phyloP scores from a whole-genome alignment of 2,329 filamentous ascomycete species.

The Colletotrichum sp. region DNA sequence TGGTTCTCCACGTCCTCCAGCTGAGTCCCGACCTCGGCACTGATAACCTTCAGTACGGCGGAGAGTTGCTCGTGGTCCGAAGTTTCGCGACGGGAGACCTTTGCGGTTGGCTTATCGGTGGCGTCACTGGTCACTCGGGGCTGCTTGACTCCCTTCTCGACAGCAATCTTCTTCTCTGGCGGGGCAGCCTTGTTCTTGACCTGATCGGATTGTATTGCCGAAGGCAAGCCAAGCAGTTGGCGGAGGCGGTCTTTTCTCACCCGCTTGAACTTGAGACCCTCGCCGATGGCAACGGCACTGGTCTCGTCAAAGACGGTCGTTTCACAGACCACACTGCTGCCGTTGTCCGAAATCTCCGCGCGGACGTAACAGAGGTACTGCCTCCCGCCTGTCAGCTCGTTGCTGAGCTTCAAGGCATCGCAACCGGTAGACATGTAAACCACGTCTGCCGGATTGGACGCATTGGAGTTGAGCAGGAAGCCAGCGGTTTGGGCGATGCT shows the following conservation, averaged over 20 bases:
- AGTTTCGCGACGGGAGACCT: background rate
- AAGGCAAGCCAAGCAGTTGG: background rate
- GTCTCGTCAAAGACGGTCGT: background rate
- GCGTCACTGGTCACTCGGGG: background rate
- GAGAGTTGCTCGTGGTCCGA: background rate
- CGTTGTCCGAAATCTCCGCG: background rate
- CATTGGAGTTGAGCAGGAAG: background rate
- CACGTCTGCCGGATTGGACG: background rate
- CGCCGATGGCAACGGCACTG: background rate
- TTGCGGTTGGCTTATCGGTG: background rate
- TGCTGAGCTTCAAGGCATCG: background rate
- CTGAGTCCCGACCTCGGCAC: background rate
- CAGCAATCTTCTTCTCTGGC: background rate
- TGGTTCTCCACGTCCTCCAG: background rate
- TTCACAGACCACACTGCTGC: background rate
- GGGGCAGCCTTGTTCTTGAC: background rate
- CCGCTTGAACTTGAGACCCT: background rate
- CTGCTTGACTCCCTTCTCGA: background rate
- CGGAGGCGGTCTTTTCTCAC: background rate
- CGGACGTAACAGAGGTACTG: background rate
- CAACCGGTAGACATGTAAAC: background rate
- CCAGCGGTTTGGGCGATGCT: background rate
- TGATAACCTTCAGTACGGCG: background rate
- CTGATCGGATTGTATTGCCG: background rate
- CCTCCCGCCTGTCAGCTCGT: background rate